Conservation (phyloP, 768 basidiomycete species). For the Podaxis sp. region DNA sequence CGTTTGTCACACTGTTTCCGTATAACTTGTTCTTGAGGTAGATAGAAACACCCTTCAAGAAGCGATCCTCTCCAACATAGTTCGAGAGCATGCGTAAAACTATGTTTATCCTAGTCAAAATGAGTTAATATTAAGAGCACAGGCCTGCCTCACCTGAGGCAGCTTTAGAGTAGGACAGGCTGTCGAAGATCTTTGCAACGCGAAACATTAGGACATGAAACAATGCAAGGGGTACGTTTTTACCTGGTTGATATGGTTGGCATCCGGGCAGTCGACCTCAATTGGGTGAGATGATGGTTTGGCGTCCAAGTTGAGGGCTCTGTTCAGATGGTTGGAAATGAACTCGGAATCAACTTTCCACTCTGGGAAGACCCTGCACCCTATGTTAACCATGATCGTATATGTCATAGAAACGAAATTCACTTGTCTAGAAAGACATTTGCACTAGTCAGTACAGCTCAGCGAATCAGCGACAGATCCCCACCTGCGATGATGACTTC, state of each 20-base stretch:
- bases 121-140: neutral
- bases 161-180: slow-evolving; percentile 83
- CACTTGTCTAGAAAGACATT: slow-evolving; percentile 48
- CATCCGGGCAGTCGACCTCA: slow-evolving; percentile 87
- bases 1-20: slow-evolving; percentile 79
- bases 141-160: slow-evolving; percentile 54
- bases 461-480: slow-evolving; percentile 22
- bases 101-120: slow-evolving; percentile 18
- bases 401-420: slow-evolving; percentile 18
- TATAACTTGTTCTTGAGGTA: slow-evolving; percentile 91
- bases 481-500: slow-evolving; percentile 80
- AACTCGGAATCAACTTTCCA: slow-evolving; percentile 86
- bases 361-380: slow-evolving; percentile 68
- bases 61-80: slow-evolving; percentile 85
- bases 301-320: slow-evolving; percentile 81
- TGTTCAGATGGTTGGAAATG: slow-evolving; percentile 71
- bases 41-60: slow-evolving; percentile 85
- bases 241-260: slow-evolving; percentile 80
- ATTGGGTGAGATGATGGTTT: slow-evolving; percentile 90
- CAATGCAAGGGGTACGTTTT: neutral
- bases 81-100: slow-evolving; percentile 94
- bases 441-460: slow-evolving; percentile 3
- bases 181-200: slow-evolving; percentile 77
- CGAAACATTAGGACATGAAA: neutral
- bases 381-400: neutral